phyloP scores from a whole-genome alignment of 2,329 filamentous ascomycete genomes.

The Colletotrichum incanum region DNA sequence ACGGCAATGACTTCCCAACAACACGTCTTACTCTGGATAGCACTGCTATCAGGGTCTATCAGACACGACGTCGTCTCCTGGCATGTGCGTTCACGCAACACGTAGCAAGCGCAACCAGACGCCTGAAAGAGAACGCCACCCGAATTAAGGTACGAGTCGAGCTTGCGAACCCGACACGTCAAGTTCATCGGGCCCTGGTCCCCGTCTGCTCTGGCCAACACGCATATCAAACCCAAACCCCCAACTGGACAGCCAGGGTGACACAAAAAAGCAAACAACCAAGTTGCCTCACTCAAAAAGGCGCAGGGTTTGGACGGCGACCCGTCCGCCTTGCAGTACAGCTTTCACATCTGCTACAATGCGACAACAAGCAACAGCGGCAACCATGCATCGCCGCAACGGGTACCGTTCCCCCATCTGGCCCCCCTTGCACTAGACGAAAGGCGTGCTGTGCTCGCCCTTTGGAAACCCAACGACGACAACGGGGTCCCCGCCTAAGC shows the following conservation, averaged over 20 bases:
- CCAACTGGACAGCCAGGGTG: neutral
- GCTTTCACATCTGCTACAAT: neutral
- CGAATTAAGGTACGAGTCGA: conserved; percentile 34
- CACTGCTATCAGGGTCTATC: neutral
- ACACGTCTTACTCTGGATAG: neutral
- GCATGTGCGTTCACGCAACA: conserved; percentile 19
- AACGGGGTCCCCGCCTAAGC: conserved; percentile 20
- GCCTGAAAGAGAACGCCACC: neutral
- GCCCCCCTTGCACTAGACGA: neutral
- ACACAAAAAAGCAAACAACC: neutral
- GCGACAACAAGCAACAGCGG: neutral
- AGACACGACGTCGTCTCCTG: neutral
- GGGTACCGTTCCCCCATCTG: neutral
- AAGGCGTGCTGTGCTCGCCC: neutral
- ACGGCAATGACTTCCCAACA: neutral
- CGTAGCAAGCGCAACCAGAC: neutral
- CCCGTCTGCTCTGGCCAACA: conserved; percentile 2
- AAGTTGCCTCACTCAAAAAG: neutral
- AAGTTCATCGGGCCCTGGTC: conserved; percentile 13
- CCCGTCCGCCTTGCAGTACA: neutral
- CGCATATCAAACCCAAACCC: neutral
- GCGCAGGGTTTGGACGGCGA: neutral
- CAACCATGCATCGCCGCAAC: conserved; percentile 8
- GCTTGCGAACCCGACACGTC: conserved; percentile 33
- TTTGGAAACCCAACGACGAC: neutral